These are phyloP conservation scores for Chlamydomonas reinhardtii DNA, from an alignment of 163 green algal genomes.

Conservation along the genomic window DNA sequence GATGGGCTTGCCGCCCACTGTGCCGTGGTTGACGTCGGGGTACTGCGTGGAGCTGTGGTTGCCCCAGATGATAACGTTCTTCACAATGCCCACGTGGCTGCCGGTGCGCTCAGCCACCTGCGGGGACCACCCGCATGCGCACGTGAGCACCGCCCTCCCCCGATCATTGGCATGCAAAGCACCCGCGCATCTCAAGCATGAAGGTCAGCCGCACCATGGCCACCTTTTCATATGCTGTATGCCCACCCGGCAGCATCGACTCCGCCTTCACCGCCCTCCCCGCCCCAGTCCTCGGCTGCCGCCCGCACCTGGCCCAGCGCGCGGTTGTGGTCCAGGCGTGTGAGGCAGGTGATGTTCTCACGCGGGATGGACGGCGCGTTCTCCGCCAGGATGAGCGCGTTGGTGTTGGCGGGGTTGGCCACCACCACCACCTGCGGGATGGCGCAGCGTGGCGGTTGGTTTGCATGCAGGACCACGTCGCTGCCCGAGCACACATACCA, in stretches of 20 bases:
- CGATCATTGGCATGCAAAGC: too few relatives aligned
- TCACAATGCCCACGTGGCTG: conserved; percentile 81
- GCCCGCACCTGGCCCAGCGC: conserved; percentile 84
- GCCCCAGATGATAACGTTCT: conserved; percentile 97
- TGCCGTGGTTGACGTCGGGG: conserved; percentile 95
- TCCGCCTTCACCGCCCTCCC: background rate
- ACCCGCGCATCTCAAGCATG: too few relatives aligned
- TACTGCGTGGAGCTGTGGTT: conserved; percentile 96
- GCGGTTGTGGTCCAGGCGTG: conserved; percentile 97
- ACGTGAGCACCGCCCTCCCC: too few relatives aligned
- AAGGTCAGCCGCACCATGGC: too few relatives aligned
- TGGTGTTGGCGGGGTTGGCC: conserved; percentile 97
- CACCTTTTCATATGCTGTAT: too few relatives aligned
- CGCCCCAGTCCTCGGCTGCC: background rate
- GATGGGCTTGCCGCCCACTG: conserved; percentile 74
- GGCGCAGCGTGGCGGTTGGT: too few relatives aligned
- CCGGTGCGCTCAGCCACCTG: conserved; percentile 83
- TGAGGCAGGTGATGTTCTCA: conserved; percentile 95
- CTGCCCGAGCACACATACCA: too few relatives aligned
- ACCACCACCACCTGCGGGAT: conserved; percentile 90
- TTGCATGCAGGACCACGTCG: too few relatives aligned
- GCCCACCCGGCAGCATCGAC: too few relatives aligned
- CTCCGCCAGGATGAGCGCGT: conserved; percentile 89
- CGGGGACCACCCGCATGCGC: too few relatives aligned
- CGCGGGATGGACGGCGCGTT: conserved; percentile 84